Evolutionary conservation across 176 grass and related monocot species (phyloP).

Genomic region (Tillandsia fasciculata): DNA sequence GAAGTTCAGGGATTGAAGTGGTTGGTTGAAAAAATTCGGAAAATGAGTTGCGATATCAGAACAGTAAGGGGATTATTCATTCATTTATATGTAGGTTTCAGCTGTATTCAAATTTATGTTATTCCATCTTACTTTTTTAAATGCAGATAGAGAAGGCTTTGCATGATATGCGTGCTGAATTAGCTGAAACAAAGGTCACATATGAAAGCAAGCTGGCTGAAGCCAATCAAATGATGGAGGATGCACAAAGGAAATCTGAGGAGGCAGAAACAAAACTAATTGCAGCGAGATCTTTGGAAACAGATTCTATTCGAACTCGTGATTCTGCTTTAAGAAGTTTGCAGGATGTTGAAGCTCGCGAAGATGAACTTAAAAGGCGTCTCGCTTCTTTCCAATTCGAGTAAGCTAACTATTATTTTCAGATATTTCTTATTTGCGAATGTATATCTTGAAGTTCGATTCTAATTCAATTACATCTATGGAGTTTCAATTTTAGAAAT

Average conservation of each 20-base stretch:
- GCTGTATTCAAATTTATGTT: background rate
- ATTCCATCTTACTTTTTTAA: constrained; percentile 7
- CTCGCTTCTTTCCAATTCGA: constrained; percentile 36
- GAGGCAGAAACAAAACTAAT: constrained; percentile 69
- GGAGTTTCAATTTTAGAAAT: background rate
- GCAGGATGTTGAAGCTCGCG: constrained; percentile 74
- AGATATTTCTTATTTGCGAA: too few species aligned
- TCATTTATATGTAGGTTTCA: too few species aligned
- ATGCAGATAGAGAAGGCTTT: constrained; percentile 87
- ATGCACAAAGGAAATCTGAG: constrained; percentile 60
- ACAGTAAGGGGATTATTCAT: too few species aligned
- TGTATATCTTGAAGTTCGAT: too few species aligned
- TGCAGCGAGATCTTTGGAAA: constrained; percentile 50
- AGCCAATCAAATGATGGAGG: constrained; percentile 41
- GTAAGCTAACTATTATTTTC: constrained; percentile 32
- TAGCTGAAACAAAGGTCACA: constrained; percentile 70
- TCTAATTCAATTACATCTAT: too few species aligned
- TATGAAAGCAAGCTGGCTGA: constrained; percentile 66
- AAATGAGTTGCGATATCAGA: too few species aligned
- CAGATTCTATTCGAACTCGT: constrained; percentile 34
- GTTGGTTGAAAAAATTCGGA: too few species aligned
- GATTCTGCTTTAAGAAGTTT: constrained; percentile 49
- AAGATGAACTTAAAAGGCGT: constrained; percentile 71
- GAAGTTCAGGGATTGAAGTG: too few species aligned
- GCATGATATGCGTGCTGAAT: constrained; percentile 63